These are phyloP conservation scores for Friedmanniomyces simplex DNA, from an alignment of 495 filamentous ascomycete species.

Conservation along the genomic window DNA sequence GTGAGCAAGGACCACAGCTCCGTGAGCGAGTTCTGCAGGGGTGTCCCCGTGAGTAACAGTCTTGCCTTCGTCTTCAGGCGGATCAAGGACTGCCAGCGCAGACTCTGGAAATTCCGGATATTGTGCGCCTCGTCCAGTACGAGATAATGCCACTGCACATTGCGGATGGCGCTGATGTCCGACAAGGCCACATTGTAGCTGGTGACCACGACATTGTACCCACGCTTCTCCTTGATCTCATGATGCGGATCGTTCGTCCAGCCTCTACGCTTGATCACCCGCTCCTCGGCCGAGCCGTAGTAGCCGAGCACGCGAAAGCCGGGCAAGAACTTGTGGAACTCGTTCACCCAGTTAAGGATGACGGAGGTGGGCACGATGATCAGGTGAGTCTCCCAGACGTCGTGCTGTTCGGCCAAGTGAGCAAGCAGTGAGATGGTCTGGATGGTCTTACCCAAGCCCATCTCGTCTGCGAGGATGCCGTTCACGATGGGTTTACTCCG, in stretches of 20 bases:
- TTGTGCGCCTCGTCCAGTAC: conserved; percentile 98
- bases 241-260: conserved; percentile 61
- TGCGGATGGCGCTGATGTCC: conserved; percentile 86
- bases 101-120: conserved; percentile 98
- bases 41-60: conserved; percentile 87
- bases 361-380: conserved; percentile 97
- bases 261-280: conserved; percentile 76
- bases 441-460: conserved; percentile 98
- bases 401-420: conserved; percentile 81
- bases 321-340: conserved; percentile 98
- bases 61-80: conserved; percentile 81
- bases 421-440: conserved; percentile 94
- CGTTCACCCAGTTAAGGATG: conserved; percentile 99
- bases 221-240: conserved; percentile 40
- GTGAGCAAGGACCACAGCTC: conserved; percentile 96
- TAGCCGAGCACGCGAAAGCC: conserved; percentile 98
- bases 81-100: conserved; percentile 88
- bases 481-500: conserved; percentile 67
- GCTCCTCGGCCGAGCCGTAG: conserved; percentile 87
- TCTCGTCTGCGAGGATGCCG: conserved; percentile 97
- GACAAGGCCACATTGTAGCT: conserved; percentile 93
- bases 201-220: conserved; percentile 93
- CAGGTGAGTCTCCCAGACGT: conserved; percentile 92
- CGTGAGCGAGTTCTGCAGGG: conserved; percentile 91
- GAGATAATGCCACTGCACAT: conserved; percentile 95